phyloP scores from a whole-genome alignment of 495 filamentous ascomycete genomes.

The Halenospora varia region DNA sequence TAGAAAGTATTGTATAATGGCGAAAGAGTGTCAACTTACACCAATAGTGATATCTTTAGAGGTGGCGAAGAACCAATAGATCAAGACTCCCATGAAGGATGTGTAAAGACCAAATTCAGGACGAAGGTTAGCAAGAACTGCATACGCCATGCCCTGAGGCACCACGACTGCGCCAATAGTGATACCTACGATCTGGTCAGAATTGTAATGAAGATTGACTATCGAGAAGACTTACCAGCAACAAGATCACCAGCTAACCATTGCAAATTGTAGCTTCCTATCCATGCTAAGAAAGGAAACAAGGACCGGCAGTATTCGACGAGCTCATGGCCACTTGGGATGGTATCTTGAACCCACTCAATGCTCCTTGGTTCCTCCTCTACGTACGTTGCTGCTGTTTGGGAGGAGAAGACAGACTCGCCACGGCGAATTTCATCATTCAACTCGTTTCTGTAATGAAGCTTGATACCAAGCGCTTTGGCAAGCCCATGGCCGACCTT shows the following conservation, averaged over 20 bases:
- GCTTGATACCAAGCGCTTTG: slow-evolving; percentile 80
- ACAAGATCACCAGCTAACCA: slow-evolving; percentile 89
- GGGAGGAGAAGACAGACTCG: slow-evolving; percentile 75
- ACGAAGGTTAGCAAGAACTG: slow-evolving; percentile 70
- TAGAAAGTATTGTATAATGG: not conserved
- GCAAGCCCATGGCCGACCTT: slow-evolving; percentile 71
- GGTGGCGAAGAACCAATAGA: slow-evolving; percentile 99
- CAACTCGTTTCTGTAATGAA: slow-evolving; percentile 54
- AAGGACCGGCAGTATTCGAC: slow-evolving; percentile 59
- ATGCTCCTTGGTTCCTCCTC: slow-evolving; percentile 72
- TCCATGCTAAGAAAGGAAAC: slow-evolving; percentile 89
- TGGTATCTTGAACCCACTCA: slow-evolving; percentile 65
- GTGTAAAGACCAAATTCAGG: slow-evolving; percentile 90
- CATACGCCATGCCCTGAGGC: slow-evolving; percentile 97
- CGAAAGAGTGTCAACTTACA: slow-evolving; percentile 48
- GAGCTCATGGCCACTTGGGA: slow-evolving; percentile 53
- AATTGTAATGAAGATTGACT: not conserved
- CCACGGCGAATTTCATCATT: slow-evolving; percentile 56
- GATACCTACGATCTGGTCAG: slow-evolving; percentile 54
- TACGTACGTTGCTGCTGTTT: slow-evolving; percentile 73
- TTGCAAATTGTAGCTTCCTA: slow-evolving; percentile 78
- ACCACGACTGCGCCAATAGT: slow-evolving; percentile 96
- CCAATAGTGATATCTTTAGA: slow-evolving; percentile 99
- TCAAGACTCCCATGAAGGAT: slow-evolving; percentile 92
- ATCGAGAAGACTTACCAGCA: slow-evolving; percentile 58